Conservation (phyloP, 2,329 filamentous ascomycete genomes). For the Pseudogymnoascus sp. region DNA sequence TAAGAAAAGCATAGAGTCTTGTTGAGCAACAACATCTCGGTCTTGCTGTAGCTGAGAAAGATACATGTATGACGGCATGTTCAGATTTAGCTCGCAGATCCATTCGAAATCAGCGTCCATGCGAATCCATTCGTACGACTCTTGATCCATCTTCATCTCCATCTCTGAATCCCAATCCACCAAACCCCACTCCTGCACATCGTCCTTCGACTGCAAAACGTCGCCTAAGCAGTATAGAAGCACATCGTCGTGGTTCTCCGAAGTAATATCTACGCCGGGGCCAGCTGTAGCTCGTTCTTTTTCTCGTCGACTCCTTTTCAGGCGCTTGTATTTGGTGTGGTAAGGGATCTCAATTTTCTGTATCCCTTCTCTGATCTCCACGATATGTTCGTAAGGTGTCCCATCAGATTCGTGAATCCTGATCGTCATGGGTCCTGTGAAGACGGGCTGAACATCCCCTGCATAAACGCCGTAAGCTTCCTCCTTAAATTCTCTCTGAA, state of each 20-base stretch:
- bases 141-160: conserved; percentile 84
- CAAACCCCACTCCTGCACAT: conserved; percentile 75
- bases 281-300: conserved; percentile 67
- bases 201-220: conserved; percentile 74
- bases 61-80: conserved; percentile 95
- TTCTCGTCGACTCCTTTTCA: conserved; percentile 79
- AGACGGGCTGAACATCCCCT: conserved; percentile 66
- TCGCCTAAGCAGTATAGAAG: conserved; percentile 89
- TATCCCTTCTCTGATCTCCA: conserved; percentile 82
- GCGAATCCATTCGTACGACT: conserved; percentile 97
- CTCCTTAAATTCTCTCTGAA: conserved; percentile 81
- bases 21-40: conserved; percentile 85
- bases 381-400: conserved; percentile 95
- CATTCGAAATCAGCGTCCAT: conserved; percentile 98
- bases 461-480: conserved; percentile 61
- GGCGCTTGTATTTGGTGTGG: conserved; percentile 96
- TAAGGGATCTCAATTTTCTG: conserved; percentile 93
- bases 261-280: conserved; percentile 53
- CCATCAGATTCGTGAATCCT: conserved; percentile 97
- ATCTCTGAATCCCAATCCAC: conserved; percentile 85
- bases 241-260: conserved; percentile 68
- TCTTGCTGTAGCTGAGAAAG: conserved; percentile 96
- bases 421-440: conserved; percentile 95
- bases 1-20: conserved; percentile 70
- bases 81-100: conserved; percentile 76